Evolutionary conservation across 257 asterid genomes (phyloP), one percentile per base, ranked within the genome.

Genomic region (Przewalskia tangutica): DNA sequence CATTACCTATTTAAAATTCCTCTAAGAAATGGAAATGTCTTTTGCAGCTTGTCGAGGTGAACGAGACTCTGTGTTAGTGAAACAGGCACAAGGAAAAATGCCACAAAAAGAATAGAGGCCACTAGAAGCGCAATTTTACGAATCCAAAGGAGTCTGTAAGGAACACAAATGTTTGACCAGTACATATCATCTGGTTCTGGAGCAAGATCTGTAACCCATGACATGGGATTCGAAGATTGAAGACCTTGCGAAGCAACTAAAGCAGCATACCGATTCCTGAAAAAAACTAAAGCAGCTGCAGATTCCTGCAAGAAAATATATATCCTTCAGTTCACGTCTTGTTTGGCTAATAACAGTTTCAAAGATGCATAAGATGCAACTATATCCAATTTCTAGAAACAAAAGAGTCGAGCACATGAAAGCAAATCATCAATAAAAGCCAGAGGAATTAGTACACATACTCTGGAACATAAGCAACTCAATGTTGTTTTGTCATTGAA

Each of bases 211-310:
- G 90, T 89, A 44, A 93, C 97, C 97, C 97, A 92, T 60, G 86
- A 84, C 92, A 91, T 91, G 62, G 99, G 97, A 84, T 93, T 89
- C 50, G 89, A 66, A 46, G 95, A 86, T 84, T 95, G 98, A 85
- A 92, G 92, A 46, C 90, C 88, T 88, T 90, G 90, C 1, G 97
- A 89, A 80, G 97, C 97, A 82, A 89, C 90, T 87, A 94, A 89
- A 46, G 99, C 97, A 84, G 94, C 98, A 88, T 92, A 95, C 53
- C 98, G 97, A 55, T 98, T 88, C 85, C 89, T 89, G 93, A 95
- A 95, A 89, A 94, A 95, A 81, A 95, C 92, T 86, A 95, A 83
- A 76, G 98, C 97, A 80, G 97, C 93, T 78, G 91, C 92, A 76
- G 92, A 92, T 83, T 93, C 98, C 98, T 95, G 91, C 85, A 84